Evolutionary conservation across 2,329 filamentous ascomycete genomes (phyloP), one percentile per base, ranked within the genome.

Genomic region (Fusarium sp.): DNA sequence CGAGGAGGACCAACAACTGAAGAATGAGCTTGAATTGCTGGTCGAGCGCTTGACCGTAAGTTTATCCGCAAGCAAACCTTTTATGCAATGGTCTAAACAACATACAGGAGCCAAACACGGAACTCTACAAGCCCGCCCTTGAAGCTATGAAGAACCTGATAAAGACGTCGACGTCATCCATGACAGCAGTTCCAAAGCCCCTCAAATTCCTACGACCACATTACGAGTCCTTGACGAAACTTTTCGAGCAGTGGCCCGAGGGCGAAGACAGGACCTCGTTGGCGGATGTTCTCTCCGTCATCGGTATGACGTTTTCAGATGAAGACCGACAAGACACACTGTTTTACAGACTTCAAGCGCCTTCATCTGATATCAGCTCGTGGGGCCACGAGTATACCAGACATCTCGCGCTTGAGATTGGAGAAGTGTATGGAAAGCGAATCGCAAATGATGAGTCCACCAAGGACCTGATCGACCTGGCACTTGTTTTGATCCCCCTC

Each of bases 381-480:
- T 99, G 96, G 96, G 96, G 96, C 67, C 97, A 99, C 82, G 96
- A 99, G 87, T 99, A 99, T 83, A 95, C 97, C 80, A 90, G 97
- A 71, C 97, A 99, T 85, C 87, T 99, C 74, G 96, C 96, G 32
- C 87, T 99, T 69, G 96, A 99, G 85, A 96, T 99, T 75, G 96
- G 96, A 63, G 93, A 97, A 83, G 96, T 98, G 73, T 97, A 97
- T 81, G 93, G 91, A 81, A 95, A 95, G 83, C 91, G 96, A 76
- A 86, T 97, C 82, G 92, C 94, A 57, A 92, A 94, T 37, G 96
- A 98, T 69, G 93, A 96, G 81, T 88, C 93, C 32, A 92, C 92
- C 28, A 89, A 94, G 77, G 96, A 99, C 79, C 87, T 99, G 64
- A 90, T 95, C 60, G 92, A 97, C 77, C 90, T 99, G 64, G 94